Evolutionary conservation across 2,329 filamentous ascomycete genomes (phyloP), one percentile per base, ranked within the genome.

Genomic region (Xylariaceae sp.): DNA sequence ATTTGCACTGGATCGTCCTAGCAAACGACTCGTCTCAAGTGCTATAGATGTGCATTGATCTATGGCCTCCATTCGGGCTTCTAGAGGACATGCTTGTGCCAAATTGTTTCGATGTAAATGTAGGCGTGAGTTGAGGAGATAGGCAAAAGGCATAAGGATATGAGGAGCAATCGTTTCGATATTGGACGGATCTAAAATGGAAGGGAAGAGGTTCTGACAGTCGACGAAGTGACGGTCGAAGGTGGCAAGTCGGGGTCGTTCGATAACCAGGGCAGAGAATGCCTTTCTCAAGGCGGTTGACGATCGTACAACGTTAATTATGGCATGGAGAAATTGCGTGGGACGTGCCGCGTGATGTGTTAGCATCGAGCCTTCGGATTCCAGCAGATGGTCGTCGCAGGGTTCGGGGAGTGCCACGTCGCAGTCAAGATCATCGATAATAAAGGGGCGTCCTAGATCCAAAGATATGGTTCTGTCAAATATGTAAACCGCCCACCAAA

Each of bases 401-500:
- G 87, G 81, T 29, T 85, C 86, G 0, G 92, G 92, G 30, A 96
- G 80, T 27, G 82, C 78, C 5, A 91, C 85, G 62, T 96, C 89
- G 74, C 90, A 96, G 70, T 97, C 92, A 34, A 83, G 80, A 64
- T 97, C 92, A 66, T 91, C 80, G 66, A 97, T 95, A 60, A 91
- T 73, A 53, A 88, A 81, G 0, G 92, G 90, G 49, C 87, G 84
- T 6, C 89, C 88, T 35, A 91, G 78, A 67, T 96, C 91, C 9
- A 95, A 76, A 0, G 90, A 85, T 48, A 95, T 74, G 30, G 88
- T 80, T 59, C 91, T 84, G 72, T 99, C 94, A 74, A 91, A 84
- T 44, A 90, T 83, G 71, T 97, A 97, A 54, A 96, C 83, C 11
- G 89, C 84, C 91, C 94, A 99, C 92, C 92, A 99, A 2, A 94